These are phyloP conservation scores for Coleophoma cylindrospora DNA, from an alignment of 2,329 filamentous ascomycete species.

Conservation along the genomic window DNA sequence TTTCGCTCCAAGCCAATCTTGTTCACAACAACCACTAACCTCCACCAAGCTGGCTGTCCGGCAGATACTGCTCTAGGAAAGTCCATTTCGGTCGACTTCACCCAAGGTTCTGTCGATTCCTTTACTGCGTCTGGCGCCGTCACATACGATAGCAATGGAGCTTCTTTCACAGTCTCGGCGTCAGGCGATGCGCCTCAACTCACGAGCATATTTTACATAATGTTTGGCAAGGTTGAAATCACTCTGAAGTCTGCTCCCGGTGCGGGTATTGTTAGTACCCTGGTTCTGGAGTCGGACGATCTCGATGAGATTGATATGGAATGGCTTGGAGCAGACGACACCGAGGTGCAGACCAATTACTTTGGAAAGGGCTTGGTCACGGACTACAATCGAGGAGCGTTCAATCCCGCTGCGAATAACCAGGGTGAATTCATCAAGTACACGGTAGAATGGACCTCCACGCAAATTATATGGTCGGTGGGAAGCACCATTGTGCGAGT, in stretches of 20 bases:
- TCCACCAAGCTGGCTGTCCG: slow-evolving; percentile 53
- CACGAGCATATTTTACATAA: slow-evolving; percentile 92
- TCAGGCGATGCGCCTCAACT: slow-evolving; percentile 83
- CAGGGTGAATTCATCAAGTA: slow-evolving; percentile 81
- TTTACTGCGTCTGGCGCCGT: slow-evolving; percentile 69
- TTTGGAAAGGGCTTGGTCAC: slow-evolving; percentile 88
- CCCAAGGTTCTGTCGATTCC: slow-evolving; percentile 68
- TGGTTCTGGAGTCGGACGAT: slow-evolving; percentile 85
- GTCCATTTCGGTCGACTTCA: slow-evolving; percentile 82
- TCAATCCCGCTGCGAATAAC: slow-evolving; percentile 63
- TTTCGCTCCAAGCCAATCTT: not conserved
- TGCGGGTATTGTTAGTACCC: slow-evolving; percentile 85
- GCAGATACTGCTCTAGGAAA: slow-evolving; percentile 76
- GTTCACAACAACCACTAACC: slow-evolving; percentile 10
- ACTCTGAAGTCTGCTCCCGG: slow-evolving; percentile 83
- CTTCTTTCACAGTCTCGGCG: slow-evolving; percentile 71
- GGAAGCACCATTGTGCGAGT: slow-evolving; percentile 73
- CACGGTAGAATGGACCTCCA: slow-evolving; percentile 83
- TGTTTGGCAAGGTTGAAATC: slow-evolving; percentile 91
- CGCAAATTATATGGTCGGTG: slow-evolving; percentile 83
- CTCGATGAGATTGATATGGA: slow-evolving; percentile 98
- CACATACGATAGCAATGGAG: slow-evolving; percentile 73
- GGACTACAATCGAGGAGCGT: slow-evolving; percentile 82
- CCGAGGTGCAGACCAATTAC: slow-evolving; percentile 91
- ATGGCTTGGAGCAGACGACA: slow-evolving; percentile 76